phyloP scores from a whole-genome alignment of 2,329 filamentous ascomycete species.

The Leptoxyphium fumago region DNA sequence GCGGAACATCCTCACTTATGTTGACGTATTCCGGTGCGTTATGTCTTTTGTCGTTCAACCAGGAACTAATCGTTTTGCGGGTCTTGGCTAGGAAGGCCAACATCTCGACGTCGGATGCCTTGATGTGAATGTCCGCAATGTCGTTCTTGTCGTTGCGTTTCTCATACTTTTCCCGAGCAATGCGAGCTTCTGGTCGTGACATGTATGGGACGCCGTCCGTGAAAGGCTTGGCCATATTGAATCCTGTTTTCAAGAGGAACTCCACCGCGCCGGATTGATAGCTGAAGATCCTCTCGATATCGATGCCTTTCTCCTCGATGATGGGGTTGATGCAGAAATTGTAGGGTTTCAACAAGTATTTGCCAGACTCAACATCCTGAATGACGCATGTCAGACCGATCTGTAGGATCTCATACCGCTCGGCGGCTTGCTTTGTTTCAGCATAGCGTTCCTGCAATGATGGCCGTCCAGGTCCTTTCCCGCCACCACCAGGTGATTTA shows the following conservation, averaged over 20 bases:
- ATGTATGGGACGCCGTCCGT: constrained; percentile 46
- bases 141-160: constrained; percentile 28
- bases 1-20: constrained; percentile 10
- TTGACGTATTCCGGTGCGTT: constrained; percentile 18
- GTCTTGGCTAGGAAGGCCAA: constrained; percentile 36
- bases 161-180: constrained; percentile 30
- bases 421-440: constrained; percentile 45
- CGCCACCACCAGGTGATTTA: constrained; percentile 22
- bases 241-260: constrained; percentile 45
- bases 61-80: constrained; percentile 31
- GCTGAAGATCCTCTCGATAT: constrained; percentile 45
- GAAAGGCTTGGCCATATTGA: constrained; percentile 43
- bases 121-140: constrained; percentile 33
- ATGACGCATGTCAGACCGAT: constrained; percentile 51
- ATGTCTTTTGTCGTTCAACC: constrained; percentile 24
- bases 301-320: constrained; percentile 33
- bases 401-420: constrained; percentile 50
- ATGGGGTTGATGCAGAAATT: constrained; percentile 49
- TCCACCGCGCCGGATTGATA: constrained; percentile 45
- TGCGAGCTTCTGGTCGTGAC: constrained; percentile 41
- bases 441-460: constrained; percentile 46
- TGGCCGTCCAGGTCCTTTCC: constrained; percentile 27
- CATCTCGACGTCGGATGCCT: constrained; percentile 36
- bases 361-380: constrained; percentile 38
- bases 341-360: constrained; percentile 47